Percentiles rank a stretch among this genome's conserved stretches.
Evolutionary conservation across 2,329 filamentous ascomycete genomes (phyloP).

Genomic region (Ascochyta rabiei): DNA sequence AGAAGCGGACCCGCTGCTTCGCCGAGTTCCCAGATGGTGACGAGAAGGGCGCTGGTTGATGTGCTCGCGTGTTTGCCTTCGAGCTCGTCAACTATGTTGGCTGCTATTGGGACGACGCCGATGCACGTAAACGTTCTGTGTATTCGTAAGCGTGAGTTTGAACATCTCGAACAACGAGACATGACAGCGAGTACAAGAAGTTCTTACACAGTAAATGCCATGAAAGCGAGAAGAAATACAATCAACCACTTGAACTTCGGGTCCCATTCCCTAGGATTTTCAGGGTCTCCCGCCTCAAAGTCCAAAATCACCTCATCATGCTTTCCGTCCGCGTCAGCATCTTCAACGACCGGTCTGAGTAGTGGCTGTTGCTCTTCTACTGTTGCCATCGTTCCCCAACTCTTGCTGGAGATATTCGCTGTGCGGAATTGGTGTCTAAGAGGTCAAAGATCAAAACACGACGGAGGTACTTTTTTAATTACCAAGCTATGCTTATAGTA

Average conservation of each 20-base stretch:
- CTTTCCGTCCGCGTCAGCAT: constrained; percentile 22
- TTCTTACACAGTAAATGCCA: constrained; percentile 46
- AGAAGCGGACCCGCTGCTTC: constrained; percentile 45
- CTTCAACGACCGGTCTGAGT: constrained; percentile 30
- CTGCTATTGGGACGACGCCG: constrained; percentile 44
- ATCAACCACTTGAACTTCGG: constrained; percentile 40
- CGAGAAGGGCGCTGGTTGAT: constrained; percentile 38
- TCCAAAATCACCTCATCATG: constrained; percentile 32
- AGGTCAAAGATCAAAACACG: constrained; percentile 2
- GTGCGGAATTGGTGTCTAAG: constrained; percentile 1
- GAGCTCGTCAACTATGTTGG: constrained; percentile 40
- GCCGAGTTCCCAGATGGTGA: constrained; percentile 47
- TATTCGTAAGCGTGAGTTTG: constrained; percentile 13
- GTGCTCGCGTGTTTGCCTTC: constrained; percentile 30
- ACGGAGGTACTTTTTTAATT: constrained; percentile 11
- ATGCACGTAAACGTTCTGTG: constrained; percentile 48
- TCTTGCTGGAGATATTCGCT: background rate
- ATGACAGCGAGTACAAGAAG: background rate
- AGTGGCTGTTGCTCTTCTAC: constrained; percentile 40
- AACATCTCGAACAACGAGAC: background rate
- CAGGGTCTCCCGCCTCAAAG: constrained; percentile 38
- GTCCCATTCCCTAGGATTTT: constrained; percentile 42
- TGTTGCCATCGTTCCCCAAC: constrained; percentile 22
- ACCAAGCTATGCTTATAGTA: constrained; percentile 14
- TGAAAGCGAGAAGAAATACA: constrained; percentile 40